Conservation (phyloP, 2,329 filamentous ascomycete genomes). For the Stachybotrys elegans region DNA sequence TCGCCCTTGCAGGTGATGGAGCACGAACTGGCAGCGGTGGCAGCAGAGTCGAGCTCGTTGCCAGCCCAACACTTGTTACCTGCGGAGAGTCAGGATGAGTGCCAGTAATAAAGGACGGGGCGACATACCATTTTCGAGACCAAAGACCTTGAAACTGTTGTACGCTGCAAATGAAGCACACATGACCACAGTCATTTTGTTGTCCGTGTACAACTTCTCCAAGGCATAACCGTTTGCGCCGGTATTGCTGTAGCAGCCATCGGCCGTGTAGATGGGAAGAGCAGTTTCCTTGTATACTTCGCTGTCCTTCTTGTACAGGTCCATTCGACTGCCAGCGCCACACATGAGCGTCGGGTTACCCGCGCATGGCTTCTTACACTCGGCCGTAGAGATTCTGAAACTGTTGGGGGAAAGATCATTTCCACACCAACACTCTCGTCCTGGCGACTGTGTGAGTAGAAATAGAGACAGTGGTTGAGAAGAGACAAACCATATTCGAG, state of each 20-base stretch:
- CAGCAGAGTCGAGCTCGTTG: neutral
- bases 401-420: neutral
- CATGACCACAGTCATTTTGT: neutral
- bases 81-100: neutral
- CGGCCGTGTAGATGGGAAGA: neutral
- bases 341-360: neutral
- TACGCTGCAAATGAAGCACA: neutral
- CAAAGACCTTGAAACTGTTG: neutral
- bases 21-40: no score
- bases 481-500: neutral
- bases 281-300: neutral
- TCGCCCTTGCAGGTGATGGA: slow-evolving; percentile 5
- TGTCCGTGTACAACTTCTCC: neutral
- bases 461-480: neutral
- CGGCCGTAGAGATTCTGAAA: neutral
- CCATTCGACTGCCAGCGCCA: neutral
- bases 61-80: neutral
- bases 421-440: slow-evolving; percentile 1
- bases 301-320: no score
- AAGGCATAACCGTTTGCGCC: neutral
- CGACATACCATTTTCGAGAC: neutral
- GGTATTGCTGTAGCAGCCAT: neutral
- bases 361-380: neutral
- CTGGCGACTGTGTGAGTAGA: neutral
- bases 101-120: neutral